Percentiles rank a stretch among this genome's conserved stretches.
These are phyloP conservation scores for Candida glucosophila DNA, from an alignment of 1,139 yeast genomes.

Conservation along the genomic window DNA sequence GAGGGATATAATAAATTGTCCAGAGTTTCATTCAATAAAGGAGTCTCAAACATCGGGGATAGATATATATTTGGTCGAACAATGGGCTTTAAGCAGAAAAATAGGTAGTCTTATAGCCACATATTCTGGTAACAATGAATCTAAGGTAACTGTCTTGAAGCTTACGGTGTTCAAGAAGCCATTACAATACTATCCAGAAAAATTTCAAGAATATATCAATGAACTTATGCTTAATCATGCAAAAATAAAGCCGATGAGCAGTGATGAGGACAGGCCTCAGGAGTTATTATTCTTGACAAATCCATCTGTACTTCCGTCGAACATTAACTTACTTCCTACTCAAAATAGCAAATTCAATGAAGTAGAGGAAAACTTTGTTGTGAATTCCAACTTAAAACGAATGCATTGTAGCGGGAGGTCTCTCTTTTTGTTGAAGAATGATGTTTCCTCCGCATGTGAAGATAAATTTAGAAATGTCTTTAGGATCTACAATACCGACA, in stretches of 20 bases:
- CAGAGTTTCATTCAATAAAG: constrained; percentile 31
- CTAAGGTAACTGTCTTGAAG: constrained; percentile 52
- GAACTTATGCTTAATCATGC: constrained; percentile 59
- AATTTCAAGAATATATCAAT: constrained; percentile 52
- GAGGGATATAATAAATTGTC: constrained; percentile 27
- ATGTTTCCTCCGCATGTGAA: constrained; percentile 69
- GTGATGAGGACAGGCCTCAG: constrained; percentile 11
- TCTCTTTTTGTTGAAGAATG: constrained; percentile 50
- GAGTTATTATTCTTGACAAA: constrained; percentile 69
- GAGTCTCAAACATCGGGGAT: constrained; percentile 55
- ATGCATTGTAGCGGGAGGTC: constrained; percentile 83
- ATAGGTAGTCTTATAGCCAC: constrained; percentile 65
- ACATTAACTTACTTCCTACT: constrained; percentile 61
- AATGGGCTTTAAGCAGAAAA: constrained; percentile 76
- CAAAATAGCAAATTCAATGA: constrained; percentile 51
- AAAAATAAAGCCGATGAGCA: constrained; percentile 27
- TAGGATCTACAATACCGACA: constrained; percentile 36
- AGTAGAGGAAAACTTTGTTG: constrained; percentile 49
- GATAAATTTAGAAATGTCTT: constrained; percentile 79
- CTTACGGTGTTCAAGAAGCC: constrained; percentile 52
- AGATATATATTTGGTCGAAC: constrained; percentile 86
- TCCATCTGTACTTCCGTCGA: constrained; percentile 70
- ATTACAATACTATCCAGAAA: constrained; percentile 47
- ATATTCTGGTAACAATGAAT: constrained; percentile 72
- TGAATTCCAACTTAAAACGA: constrained; percentile 70